A percentile compares a stretch with the other conserved stretches of the same genome.
Evolutionary conservation across 495 filamentous ascomycete species (phyloP).

Genomic region (Penicillium longicatenatum): DNA sequence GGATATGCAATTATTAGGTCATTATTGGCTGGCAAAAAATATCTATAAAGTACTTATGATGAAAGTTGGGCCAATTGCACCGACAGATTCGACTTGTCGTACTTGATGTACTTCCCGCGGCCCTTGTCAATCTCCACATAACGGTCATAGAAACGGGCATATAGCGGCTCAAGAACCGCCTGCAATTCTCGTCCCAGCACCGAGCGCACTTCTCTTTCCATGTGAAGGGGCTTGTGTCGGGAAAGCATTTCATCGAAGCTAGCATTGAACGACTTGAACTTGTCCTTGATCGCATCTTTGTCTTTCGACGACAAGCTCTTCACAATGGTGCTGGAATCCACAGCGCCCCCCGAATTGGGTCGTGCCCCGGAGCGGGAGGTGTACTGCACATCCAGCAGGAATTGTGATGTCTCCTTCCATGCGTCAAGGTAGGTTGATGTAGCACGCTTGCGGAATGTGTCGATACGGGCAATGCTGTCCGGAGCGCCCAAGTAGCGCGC

Average conservation of each 20-base stretch:
- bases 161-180: constrained; percentile 88
- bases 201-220: constrained; percentile 85
- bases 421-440: constrained; percentile 80
- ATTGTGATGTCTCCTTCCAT: constrained; percentile 83
- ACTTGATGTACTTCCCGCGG: constrained; percentile 95
- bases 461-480: constrained; percentile 64
- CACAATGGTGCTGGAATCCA: constrained; percentile 78
- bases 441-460: constrained; percentile 84
- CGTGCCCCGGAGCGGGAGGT: constrained; percentile 67
- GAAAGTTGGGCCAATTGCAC: constrained; percentile 47
- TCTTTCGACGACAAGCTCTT: constrained; percentile 84
- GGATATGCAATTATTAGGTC: constrained; percentile 13
- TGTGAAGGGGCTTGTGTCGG: constrained; percentile 75
- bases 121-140: constrained; percentile 98
- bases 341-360: constrained; percentile 65
- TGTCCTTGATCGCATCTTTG: constrained; percentile 93
- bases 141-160: constrained; percentile 92
- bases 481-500: constrained; percentile 65
- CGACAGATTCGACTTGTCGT: constrained; percentile 71
- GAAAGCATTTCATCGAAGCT: constrained; percentile 85
- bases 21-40: constrained; percentile 9
- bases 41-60: constrained; percentile 8
- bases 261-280: constrained; percentile 89
- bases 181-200: constrained; percentile 81
- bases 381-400: constrained; percentile 89